phyloP scores from a whole-genome alignment of 139 green algal species.

The Monoraphidium neglectum region DNA sequence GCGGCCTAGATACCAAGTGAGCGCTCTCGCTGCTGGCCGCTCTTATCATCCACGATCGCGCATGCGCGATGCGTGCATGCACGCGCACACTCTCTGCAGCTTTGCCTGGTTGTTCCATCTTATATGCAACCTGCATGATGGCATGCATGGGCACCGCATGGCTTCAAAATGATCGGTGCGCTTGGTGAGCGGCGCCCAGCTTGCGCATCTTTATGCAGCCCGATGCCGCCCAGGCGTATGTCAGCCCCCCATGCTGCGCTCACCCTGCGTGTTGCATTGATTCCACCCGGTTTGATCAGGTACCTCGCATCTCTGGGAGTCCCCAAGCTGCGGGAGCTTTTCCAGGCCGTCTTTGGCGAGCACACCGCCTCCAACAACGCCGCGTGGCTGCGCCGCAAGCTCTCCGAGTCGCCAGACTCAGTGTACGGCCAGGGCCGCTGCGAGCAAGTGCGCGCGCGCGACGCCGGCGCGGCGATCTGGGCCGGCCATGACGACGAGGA shows the following conservation, averaged over 20 bases:
- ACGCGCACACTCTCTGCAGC: not conserved
- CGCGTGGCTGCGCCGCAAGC: conserved; percentile 61
- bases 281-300: conserved; percentile 16
- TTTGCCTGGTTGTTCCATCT: not conserved
- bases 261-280: not conserved
- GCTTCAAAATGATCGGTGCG: not conserved
- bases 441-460: conserved; percentile 33
- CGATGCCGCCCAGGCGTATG: not conserved
- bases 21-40: not conserved
- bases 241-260: not conserved
- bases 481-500: conserved; percentile 11
- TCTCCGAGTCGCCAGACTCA: conserved; percentile 43
- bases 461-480: conserved; percentile 54
- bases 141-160: not conserved
- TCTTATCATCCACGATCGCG: not conserved
- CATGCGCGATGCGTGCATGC: not conserved
- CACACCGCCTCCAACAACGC: conserved; percentile 61
- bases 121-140: not conserved
- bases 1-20: conserved; percentile 37
- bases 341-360: conserved; percentile 50
- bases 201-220: not conserved
- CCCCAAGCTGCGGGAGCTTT: conserved; percentile 46
- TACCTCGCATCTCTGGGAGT: conserved; percentile 41
- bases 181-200: not conserved
- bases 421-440: conserved; percentile 34